Percentiles rank a stretch among this genome's conserved stretches.
These are phyloP conservation scores for Fusarium sp. DNA, from an alignment of 2,329 filamentous ascomycete genomes.

Conservation along the genomic window DNA sequence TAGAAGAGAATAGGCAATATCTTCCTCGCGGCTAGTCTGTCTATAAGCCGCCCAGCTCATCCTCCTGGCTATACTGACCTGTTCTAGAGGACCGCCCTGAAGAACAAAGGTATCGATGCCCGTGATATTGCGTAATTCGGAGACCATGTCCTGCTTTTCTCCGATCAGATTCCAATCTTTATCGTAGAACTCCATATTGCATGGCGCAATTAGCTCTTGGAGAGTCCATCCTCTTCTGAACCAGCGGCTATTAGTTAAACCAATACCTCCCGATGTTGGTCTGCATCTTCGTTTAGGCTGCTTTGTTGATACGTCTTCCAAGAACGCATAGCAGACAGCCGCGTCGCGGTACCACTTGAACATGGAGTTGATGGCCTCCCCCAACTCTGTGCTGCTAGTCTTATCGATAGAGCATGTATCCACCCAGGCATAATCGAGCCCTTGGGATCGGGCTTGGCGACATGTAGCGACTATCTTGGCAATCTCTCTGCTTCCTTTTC, in stretches of 20 bases:
- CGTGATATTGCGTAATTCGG: conserved; percentile 49
- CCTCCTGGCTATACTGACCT: neutral
- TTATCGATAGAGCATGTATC: conserved; percentile 48
- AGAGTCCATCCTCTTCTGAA: conserved; percentile 44
- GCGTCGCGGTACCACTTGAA: conserved; percentile 43
- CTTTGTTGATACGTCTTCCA: conserved; percentile 32
- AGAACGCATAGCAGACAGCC: conserved; percentile 38
- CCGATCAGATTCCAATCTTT: conserved; percentile 40
- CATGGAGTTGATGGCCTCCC: conserved; percentile 45
- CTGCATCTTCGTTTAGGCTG: conserved; percentile 1
- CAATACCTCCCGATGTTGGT: neutral
- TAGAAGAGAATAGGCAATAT: conserved; percentile 52
- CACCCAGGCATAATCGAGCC: conserved; percentile 39
- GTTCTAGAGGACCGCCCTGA: neutral
- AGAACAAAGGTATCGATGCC: conserved; percentile 29
- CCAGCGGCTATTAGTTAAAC: conserved; percentile 15
- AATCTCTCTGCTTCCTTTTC: neutral
- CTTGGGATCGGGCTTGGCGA: neutral
- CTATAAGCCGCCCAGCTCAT: neutral
- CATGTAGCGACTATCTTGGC: neutral
- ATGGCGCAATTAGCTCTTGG: conserved; percentile 43
- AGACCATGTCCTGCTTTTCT: conserved; percentile 36
- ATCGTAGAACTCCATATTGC: conserved; percentile 42
- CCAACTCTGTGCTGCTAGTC: conserved; percentile 44
- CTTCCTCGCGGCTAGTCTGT: conserved; percentile 46